phyloP scores from a whole-genome alignment of 176 grass and related monocot species.

The Thinopyrum elongatum region DNA sequence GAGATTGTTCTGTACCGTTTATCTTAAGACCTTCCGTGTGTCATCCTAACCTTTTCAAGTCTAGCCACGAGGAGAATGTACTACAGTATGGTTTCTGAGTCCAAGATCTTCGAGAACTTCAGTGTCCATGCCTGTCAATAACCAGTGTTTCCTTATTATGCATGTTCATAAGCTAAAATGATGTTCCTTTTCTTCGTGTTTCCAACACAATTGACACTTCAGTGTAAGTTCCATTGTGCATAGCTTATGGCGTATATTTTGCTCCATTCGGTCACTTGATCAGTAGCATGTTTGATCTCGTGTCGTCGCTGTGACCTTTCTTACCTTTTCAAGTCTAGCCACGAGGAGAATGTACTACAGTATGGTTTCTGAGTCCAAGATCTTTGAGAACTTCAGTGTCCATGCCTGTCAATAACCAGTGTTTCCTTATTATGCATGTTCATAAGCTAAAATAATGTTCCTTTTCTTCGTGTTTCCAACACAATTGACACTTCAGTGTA shows the following conservation, averaged over 20 bases:
- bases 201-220: neutral
- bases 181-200: neutral
- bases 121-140: neutral
- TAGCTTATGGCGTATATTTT: neutral
- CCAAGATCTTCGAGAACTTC: neutral
- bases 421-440: neutral
- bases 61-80: neutral
- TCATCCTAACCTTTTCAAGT: neutral
- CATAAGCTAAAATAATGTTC: neutral
- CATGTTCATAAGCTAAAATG: slow-evolving; percentile 14
- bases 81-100: neutral
- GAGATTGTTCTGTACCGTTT: neutral
- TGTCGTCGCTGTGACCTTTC: neutral
- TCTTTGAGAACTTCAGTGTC: neutral
- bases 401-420: neutral
- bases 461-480: neutral
- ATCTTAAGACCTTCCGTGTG: neutral
- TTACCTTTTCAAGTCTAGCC: neutral
- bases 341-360: neutral
- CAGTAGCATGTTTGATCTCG: neutral
- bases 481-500: neutral
- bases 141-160: neutral
- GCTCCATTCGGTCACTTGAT: neutral
- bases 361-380: neutral
- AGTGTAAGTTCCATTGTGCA: neutral